A percentile compares a stretch with the other conserved stretches of the same genome.
Evolutionary conservation across 2,329 filamentous ascomycete species (phyloP).

Genomic region (Fusarium zealandicum): DNA sequence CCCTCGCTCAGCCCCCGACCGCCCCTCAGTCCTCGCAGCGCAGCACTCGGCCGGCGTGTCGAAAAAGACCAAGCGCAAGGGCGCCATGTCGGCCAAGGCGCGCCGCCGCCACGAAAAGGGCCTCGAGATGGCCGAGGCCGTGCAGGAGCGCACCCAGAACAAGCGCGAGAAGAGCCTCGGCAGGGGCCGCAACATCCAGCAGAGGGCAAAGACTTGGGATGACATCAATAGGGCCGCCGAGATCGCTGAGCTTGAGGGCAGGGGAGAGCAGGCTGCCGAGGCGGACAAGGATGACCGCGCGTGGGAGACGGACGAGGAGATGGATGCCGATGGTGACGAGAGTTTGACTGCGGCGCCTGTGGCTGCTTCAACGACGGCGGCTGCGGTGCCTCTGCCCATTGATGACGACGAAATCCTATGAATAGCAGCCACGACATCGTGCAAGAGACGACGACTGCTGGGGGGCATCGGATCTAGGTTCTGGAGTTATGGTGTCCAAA

Average conservation of each 20-base stretch:
- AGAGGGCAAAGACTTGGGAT: constrained; percentile 63
- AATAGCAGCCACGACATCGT: not conserved
- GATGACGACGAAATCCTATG: constrained; percentile 47
- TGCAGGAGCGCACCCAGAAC: constrained; percentile 64
- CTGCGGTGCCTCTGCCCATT: constrained; percentile 16
- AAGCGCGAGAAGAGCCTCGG: constrained; percentile 64
- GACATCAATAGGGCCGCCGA: constrained; percentile 58
- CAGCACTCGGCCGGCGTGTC: constrained; percentile 71
- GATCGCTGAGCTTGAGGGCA: constrained; percentile 32
- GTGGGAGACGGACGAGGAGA: constrained; percentile 48
- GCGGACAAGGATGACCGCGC: constrained; percentile 35
- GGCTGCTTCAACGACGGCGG: not conserved
- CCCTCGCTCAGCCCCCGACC: constrained; percentile 49
- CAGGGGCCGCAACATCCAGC: constrained; percentile 55
- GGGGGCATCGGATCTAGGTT: constrained; percentile 6
- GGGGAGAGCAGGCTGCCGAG: constrained; percentile 30
- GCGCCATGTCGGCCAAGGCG: constrained; percentile 62
- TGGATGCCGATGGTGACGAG: constrained; percentile 39
- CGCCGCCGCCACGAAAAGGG: constrained; percentile 63
- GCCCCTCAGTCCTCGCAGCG: constrained; percentile 73
- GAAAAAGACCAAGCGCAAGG: constrained; percentile 70
- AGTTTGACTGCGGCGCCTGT: not conserved
- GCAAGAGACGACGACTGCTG: constrained; percentile 6
- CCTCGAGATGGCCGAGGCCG: constrained; percentile 65
- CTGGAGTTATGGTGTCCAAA: constrained; percentile 41